These are phyloP conservation scores for Aquilaria malaccensis DNA, from an alignment of 345 rosid species.

Conservation along the genomic window DNA sequence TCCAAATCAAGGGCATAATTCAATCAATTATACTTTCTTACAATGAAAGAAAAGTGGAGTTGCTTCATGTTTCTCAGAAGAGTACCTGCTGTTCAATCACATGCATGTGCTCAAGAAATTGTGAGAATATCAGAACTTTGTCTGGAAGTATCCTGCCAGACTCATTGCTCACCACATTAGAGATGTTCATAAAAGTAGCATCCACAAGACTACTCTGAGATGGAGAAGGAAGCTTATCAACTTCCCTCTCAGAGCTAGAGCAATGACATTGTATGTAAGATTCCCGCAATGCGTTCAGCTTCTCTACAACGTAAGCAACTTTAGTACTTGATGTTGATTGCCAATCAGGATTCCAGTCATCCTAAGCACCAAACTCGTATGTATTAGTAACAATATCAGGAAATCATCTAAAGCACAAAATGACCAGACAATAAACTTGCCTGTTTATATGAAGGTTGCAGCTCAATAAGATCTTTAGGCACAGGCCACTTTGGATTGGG, in stretches of 20 bases:
- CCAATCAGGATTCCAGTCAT: conserved; percentile 98
- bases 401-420: conserved; percentile 5
- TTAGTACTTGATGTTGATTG: conserved; percentile 94
- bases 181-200: conserved; percentile 1
- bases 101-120: conserved; percentile 91
- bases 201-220: conserved; percentile 10
- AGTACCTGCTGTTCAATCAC: conserved; percentile 86
- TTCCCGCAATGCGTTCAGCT: conserved; percentile 60
- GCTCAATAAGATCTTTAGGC: conserved; percentile 94
- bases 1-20: conserved; percentile 6
- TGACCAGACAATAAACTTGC: conserved; percentile 23
- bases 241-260: conserved; percentile 18
- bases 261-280: conserved; percentile 20
- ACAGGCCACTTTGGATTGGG: conserved; percentile 97
- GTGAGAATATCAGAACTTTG: conserved; percentile 89
- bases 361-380: conserved; percentile 38
- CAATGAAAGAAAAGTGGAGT: neutral
- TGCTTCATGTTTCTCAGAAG: neutral
- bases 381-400: neutral
- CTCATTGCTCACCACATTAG: conserved; percentile 9
- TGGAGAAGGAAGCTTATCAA: conserved; percentile 9
- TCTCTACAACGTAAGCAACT: conserved; percentile 70
- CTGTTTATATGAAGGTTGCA: conserved; percentile 96
- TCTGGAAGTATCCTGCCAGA: conserved; percentile 30
- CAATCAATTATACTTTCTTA: neutral